Conservation (phyloP, 306 rosid genomes). For the Glycyrrhiza uralensis region DNA sequence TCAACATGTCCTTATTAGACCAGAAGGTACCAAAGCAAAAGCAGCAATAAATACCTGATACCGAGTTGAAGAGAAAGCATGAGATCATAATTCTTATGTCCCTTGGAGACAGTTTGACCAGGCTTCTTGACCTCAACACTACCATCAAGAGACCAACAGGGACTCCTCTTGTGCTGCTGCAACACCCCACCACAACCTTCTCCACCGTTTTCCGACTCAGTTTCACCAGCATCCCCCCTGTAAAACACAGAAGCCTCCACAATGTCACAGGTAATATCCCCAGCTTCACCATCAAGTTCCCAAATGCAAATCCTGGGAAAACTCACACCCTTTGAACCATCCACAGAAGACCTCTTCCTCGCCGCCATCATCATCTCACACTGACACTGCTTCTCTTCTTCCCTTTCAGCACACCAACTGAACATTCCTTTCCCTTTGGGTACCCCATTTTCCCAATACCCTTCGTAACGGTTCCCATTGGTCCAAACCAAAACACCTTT, state of each 20-base stretch:
- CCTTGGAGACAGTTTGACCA: constrained; percentile 41
- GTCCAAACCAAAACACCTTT: constrained; percentile 48
- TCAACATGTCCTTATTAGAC: neutral
- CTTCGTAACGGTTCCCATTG: constrained; percentile 45
- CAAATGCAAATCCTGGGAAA: constrained; percentile 58
- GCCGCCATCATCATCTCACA: neutral
- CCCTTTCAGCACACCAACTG: constrained; percentile 33
- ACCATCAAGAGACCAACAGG: constrained; percentile 30
- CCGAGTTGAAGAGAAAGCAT: constrained; percentile 52
- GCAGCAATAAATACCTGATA: constrained; percentile 45
- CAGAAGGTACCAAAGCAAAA: neutral
- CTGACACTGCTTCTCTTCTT: constrained; percentile 11
- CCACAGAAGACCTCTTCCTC: constrained; percentile 40
- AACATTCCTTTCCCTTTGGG: constrained; percentile 43
- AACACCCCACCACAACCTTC: constrained; percentile 11
- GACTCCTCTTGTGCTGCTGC: too few species aligned
- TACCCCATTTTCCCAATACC: constrained; percentile 53
- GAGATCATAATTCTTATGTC: constrained; percentile 54
- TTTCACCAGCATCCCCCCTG: constrained; percentile 41
- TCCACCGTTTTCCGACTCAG: constrained; percentile 25
- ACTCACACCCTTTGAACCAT: constrained; percentile 39
- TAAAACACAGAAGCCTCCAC: constrained; percentile 47
- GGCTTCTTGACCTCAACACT: constrained; percentile 57
- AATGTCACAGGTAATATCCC: constrained; percentile 61
- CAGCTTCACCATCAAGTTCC: constrained; percentile 66